Evolutionary conservation across 208 protist species (phyloP).

Genomic region (Angomonas desouzai): DNA sequence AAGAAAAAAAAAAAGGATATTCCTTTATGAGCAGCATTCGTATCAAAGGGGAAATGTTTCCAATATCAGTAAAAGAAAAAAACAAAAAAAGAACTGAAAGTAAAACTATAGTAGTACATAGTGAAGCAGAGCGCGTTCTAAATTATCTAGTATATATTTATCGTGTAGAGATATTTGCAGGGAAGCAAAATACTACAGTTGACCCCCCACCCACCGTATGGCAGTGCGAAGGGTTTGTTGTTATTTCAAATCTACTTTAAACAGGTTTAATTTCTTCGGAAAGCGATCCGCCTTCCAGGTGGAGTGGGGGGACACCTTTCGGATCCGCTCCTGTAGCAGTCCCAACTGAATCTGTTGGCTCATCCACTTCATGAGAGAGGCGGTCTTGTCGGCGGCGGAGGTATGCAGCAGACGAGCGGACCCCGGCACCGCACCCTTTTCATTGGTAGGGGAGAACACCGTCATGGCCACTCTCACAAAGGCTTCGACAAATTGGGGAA

Average conservation of each 20-base stretch:
- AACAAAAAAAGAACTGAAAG: conserved; percentile 8
- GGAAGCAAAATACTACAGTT: too few species aligned
- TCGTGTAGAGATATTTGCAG: too few species aligned
- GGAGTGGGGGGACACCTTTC: neutral
- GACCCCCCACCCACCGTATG: too few species aligned
- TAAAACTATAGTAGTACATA: neutral
- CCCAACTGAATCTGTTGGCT: conserved; percentile 57
- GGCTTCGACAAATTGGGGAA: conserved; percentile 58
- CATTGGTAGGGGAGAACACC: conserved; percentile 48
- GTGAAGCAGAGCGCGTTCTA: neutral
- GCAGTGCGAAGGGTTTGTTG: too few species aligned
- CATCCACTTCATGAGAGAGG: conserved; percentile 67
- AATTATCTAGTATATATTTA: neutral
- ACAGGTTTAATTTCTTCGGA: conserved; percentile 5
- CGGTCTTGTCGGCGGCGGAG: conserved; percentile 42
- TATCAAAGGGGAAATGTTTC: neutral
- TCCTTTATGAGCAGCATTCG: neutral
- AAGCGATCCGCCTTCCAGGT: conserved; percentile 1
- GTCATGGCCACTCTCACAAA: conserved; percentile 74
- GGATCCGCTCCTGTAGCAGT: conserved; percentile 6
- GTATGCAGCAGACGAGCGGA: conserved; percentile 6
- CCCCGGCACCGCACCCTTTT: neutral
- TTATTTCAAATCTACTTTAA: conserved; percentile 10
- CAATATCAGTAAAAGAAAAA: neutral
- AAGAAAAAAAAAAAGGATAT: conserved; percentile 4